phyloP scores from a whole-genome alignment of 352 stramenopile species.

The Blastocystis sp. region DNA sequence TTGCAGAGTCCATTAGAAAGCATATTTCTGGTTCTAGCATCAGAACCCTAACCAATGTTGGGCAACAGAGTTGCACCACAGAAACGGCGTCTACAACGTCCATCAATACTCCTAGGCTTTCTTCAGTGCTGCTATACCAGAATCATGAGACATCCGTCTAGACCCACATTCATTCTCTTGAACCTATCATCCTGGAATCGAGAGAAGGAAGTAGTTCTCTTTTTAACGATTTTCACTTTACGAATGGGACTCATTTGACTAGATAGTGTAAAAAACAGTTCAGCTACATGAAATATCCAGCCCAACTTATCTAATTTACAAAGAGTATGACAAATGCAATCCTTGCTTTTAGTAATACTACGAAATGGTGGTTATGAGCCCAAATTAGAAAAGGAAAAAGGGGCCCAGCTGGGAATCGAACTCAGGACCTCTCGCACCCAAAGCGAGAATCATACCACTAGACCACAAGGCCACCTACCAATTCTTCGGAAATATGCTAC shows the following conservation, averaged over 20 bases:
- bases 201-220: constrained; percentile 99
- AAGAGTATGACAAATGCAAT: neutral
- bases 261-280: neutral
- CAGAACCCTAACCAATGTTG: constrained; percentile 95
- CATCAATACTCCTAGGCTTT: constrained; percentile 99
- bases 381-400: constrained; percentile 5
- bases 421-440: constrained; percentile 60
- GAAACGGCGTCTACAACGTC: constrained; percentile 94
- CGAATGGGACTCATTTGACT: constrained; percentile 65
- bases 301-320: neutral
- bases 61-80: constrained; percentile 95
- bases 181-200: constrained; percentile 81
- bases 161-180: constrained; percentile 71
- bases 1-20: constrained; percentile 96
- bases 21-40: constrained; percentile 95
- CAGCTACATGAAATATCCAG: neutral
- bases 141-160: constrained; percentile 74
- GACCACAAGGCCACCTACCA: constrained; percentile 29
- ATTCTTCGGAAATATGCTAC: neutral
- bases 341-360: neutral
- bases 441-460: constrained; percentile 62
- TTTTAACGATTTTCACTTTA: constrained; percentile 93
- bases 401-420: constrained; percentile 60
- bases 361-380: neutral
- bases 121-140: constrained; percentile 86